Conservation (phyloP, 192 early-diverging fungal species). For the Gryganskiella cystojenkinii region DNA sequence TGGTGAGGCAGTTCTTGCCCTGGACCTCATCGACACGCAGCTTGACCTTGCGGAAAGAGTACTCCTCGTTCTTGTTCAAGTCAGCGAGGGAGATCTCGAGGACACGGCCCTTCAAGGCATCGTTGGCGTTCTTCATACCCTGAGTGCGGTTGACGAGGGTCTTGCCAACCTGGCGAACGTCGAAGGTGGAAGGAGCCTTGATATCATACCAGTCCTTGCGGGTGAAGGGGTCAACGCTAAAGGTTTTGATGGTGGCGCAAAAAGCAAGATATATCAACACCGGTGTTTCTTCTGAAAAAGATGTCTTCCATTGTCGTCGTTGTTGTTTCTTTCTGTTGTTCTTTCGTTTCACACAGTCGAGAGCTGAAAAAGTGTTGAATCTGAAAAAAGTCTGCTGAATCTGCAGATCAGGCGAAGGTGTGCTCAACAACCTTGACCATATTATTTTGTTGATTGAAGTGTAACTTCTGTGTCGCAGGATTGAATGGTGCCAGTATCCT, state of each 20-base stretch:
- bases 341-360: too few species aligned
- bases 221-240: constrained; percentile 98
- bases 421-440: too few species aligned
- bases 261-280: background rate
- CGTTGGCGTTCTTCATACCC: constrained; percentile 97
- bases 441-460: too few species aligned
- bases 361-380: too few species aligned
- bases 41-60: constrained; percentile 98
- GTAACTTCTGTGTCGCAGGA: too few species aligned
- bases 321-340: too few species aligned
- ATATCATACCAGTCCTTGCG: constrained; percentile 99
- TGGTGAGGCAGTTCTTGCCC: constrained; percentile 99
- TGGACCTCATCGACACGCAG: constrained; percentile 97
- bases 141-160: constrained; percentile 99
- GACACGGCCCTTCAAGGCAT: constrained; percentile 93
- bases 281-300: background rate
- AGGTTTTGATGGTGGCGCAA: background rate
- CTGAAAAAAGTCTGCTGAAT: too few species aligned
- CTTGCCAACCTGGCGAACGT: constrained; percentile 94
- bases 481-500: too few species aligned
- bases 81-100: constrained; percentile 95
- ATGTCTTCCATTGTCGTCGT: background rate
- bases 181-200: constrained; percentile 98
- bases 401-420: too few species aligned
- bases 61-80: constrained; percentile 91